Evolutionary conservation across 1,139 yeast genomes (phyloP).

Genomic region (Saccharomyces pastorianus): DNA sequence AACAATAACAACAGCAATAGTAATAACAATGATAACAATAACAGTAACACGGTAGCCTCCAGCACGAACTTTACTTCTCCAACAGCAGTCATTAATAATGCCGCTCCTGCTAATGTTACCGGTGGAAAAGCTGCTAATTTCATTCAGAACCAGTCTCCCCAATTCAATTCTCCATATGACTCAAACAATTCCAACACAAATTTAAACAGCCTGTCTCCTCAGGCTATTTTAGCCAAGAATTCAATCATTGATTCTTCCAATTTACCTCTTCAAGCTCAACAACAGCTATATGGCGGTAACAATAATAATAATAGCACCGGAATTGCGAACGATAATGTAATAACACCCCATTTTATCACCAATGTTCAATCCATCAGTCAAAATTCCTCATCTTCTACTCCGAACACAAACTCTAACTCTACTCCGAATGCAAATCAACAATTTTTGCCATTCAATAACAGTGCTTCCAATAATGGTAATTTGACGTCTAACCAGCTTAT

Average conservation of each 20-base stretch:
- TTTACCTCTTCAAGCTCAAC: neutral
- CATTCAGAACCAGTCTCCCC: conserved; percentile 3
- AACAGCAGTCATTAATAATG: neutral
- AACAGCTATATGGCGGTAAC: neutral
- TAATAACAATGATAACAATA: neutral
- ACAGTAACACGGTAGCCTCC: neutral
- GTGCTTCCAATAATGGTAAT: neutral
- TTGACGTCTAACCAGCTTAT: conserved; percentile 12
- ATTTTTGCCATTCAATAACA: neutral
- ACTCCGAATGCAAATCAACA: neutral
- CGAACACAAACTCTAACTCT: neutral
- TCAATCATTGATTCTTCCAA: conserved; percentile 15
- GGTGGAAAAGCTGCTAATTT: neutral
- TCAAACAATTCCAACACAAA: conserved; percentile 7
- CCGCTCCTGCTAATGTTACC: neutral
- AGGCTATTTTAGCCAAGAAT: conserved; percentile 27
- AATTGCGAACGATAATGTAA: conserved; percentile 3
- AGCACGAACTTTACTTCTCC: neutral
- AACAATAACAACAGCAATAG: neutral
- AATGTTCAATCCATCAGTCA: conserved; percentile 3
- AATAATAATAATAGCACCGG: neutral
- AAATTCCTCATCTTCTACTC: conserved; percentile 8
- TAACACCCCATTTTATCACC: conserved; percentile 5
- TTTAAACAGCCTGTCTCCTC: conserved; percentile 23
- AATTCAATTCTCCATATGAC: neutral